Base-by-base conservation (phyloP, 1,139 yeast genomes). In the Saccharomycopsis phalli region DNA sequence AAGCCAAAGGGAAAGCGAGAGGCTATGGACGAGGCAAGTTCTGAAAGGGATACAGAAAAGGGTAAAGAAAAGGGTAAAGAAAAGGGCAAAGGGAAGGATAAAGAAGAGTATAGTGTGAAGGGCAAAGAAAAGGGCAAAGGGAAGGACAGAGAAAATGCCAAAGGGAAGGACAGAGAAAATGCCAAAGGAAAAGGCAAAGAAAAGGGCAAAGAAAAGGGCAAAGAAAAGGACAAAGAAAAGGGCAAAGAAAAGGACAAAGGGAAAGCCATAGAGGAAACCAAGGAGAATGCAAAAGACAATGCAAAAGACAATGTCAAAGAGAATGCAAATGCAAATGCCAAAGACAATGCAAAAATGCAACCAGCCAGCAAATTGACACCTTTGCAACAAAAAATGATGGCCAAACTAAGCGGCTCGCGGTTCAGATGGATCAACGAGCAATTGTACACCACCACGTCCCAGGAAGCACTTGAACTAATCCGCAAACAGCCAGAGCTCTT, bases 351-450 rank as follows among this genome's bases (percentile, higher is more conserved):
- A 19, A 42, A 33, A 47, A 50, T 31, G 29, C 21, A 4, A 31
- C 47, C 46, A 21, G 48, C 56, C 20, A 46, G 49, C 31, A 50
- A 49, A 28, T 64, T 91, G 40, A 88, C 97, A 0, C 95, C 96
- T 13, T 64, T 93, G 50, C 98, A 93, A 59, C 86, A 82, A 53
- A 93, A 91, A 56, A 91, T 91, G 97, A 76, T 86, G 78, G 87
- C 84, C 37, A 91, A 91, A 58, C 70, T 91, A 36, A 76, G 94
- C 1, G 99, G 98, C 0, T 87, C 97, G 0, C 66, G 98, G 52
- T 91, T 91, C 62, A 71, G 99, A 58, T 91, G 97, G 97, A 93
- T 91, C 56, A 91, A 91, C 57, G 98, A 91, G 59, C 94, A 88
- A 56, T 66, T 91, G 21, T 91, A 91, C 55, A 91, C 97, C 0